A percentile compares a stretch with the other conserved stretches of the same genome.
Conservation (phyloP, 73 alveolate species). For the Durusdinium trenchii region DNA sequence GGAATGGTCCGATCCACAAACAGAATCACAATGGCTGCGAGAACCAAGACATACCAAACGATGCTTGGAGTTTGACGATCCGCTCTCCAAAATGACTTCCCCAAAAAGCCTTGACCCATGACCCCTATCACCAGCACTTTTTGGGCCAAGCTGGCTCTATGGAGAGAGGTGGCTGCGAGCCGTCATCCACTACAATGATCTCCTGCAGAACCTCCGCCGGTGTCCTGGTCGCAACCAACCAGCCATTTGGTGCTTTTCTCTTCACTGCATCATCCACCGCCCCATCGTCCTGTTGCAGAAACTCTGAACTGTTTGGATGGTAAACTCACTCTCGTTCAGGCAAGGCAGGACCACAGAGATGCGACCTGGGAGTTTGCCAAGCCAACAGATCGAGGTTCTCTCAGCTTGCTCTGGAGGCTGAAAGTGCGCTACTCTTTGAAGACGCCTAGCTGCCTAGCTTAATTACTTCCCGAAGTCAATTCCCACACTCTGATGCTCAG, state of each 20-base stretch:
- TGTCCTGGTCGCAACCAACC: not conserved
- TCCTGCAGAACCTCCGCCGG: conserved; percentile 57
- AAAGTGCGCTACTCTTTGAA: not conserved
- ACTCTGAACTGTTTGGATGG: conserved; percentile 72
- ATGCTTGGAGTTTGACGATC: not conserved
- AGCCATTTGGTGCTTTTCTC: not conserved
- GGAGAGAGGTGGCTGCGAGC: conserved; percentile 64
- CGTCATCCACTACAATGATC: conserved; percentile 91
- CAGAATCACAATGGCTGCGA: too few species aligned
- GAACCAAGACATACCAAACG: too few species aligned
- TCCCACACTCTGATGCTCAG: not conserved
- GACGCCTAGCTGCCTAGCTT: not conserved
- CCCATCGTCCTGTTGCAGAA: conserved; percentile 72
- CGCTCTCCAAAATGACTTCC: not conserved
- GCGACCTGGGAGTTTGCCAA: not conserved
- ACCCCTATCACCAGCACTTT: not conserved
- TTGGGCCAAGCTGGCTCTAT: conserved; percentile 3
- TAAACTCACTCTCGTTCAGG: conserved; percentile 65
- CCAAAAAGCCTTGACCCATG: not conserved
- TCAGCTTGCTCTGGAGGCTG: too few species aligned
- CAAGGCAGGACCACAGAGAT: conserved; percentile 87
- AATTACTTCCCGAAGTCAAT: not conserved
- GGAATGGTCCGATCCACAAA: too few species aligned
- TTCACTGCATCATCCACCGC: not conserved
- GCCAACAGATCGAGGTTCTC: not conserved